Percentiles rank a stretch among this genome's conserved stretches.
phyloP scores from a whole-genome alignment of 148 eudicot species.

The Spergularia marina region DNA sequence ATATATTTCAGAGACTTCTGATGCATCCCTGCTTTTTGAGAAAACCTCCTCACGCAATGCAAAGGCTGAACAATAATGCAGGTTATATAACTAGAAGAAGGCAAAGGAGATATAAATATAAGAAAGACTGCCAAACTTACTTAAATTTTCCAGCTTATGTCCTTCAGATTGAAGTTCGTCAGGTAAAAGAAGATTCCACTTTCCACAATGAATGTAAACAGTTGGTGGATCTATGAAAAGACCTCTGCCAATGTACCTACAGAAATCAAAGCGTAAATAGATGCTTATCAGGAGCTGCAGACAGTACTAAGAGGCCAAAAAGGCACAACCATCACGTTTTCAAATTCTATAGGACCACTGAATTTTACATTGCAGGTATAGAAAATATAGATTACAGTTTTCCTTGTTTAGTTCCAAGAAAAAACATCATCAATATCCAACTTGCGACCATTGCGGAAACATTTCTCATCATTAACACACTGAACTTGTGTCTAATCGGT shows the following conservation, averaged over 20 bases:
- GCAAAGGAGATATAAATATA: neutral
- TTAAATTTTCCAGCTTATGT: conserved; percentile 32
- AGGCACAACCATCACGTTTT: neutral
- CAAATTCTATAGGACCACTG: neutral
- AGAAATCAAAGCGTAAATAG: neutral
- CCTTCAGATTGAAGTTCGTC: conserved; percentile 39
- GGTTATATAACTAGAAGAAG: conserved; percentile 12
- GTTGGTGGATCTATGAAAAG: conserved; percentile 83
- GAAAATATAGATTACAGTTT: too few species aligned
- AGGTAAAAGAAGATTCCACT: conserved; percentile 71
- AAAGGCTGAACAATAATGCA: conserved; percentile 48
- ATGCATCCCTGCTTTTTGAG: conserved; percentile 54
- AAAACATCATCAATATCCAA: too few species aligned
- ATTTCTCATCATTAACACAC: too few species aligned
- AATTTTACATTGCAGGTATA: neutral
- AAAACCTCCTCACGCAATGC: conserved; percentile 61
- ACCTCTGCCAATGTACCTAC: conserved; percentile 94
- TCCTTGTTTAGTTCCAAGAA: too few species aligned
- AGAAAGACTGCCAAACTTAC: conserved; percentile 42
- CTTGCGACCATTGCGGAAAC: too few species aligned
- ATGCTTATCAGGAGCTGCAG: neutral
- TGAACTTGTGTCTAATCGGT: too few species aligned
- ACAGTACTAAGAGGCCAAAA: neutral
- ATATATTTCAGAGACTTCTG: conserved; percentile 53
- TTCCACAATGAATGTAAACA: conserved; percentile 53